Evolutionary conservation across 2,329 filamentous ascomycete species (phyloP).

Genomic region (Curvularia sp.): DNA sequence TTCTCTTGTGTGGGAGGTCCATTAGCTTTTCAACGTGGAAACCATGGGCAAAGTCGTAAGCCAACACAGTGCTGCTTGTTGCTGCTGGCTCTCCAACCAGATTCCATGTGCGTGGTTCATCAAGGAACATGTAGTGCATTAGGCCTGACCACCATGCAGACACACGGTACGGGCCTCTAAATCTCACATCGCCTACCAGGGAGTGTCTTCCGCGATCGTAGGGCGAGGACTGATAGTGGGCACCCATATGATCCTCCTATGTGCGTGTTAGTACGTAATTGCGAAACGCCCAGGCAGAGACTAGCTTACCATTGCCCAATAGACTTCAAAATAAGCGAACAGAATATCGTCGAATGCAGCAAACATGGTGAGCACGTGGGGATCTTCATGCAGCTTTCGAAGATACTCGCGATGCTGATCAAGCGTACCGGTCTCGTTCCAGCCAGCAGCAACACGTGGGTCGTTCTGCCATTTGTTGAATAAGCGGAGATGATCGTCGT

Average conservation of each 20-base stretch:
- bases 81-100: conserved; percentile 75
- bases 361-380: conserved; percentile 73
- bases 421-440: conserved; percentile 79
- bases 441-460: conserved; percentile 78
- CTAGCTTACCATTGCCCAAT: conserved; percentile 71
- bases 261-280: conserved; percentile 25
- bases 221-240: conserved; percentile 63
- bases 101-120: conserved; percentile 63
- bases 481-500: conserved; percentile 69
- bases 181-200: conserved; percentile 63
- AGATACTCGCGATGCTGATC: conserved; percentile 78
- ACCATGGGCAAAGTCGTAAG: conserved; percentile 77
- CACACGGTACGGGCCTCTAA: conserved; percentile 63
- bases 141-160: conserved; percentile 65
- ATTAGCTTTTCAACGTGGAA: conserved; percentile 76
- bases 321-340: conserved; percentile 82
- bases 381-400: conserved; percentile 71
- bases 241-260: conserved; percentile 67
- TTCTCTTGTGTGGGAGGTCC: conserved; percentile 75
- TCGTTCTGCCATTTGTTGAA: conserved; percentile 88
- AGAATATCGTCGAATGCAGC: conserved; percentile 73
- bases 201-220: conserved; percentile 68
- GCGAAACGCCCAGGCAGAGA: neutral
- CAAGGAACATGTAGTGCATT: conserved; percentile 67
- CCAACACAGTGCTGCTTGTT: conserved; percentile 72